Percentiles rank a stretch among this genome's conserved stretches.
Evolutionary conservation across 495 filamentous ascomycete genomes (phyloP).

Genomic region (Lepraria neglecta): DNA sequence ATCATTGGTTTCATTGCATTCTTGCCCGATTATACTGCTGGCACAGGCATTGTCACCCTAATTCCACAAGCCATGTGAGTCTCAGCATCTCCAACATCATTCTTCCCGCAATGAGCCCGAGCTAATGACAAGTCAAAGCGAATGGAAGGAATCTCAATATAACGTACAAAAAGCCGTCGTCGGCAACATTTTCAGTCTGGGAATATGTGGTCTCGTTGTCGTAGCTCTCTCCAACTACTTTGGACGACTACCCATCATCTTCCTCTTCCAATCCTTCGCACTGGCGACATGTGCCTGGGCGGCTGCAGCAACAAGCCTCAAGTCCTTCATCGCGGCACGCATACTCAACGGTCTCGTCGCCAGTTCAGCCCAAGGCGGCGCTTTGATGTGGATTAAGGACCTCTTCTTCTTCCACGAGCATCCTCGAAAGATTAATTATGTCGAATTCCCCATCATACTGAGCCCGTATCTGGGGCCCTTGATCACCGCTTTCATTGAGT

Average conservation of each 20-base stretch:
- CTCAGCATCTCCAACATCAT: no score
- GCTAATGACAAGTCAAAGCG: constrained; percentile 16
- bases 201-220: constrained; percentile 49
- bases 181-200: constrained; percentile 55
- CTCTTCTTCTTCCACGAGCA: constrained; percentile 63
- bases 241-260: constrained; percentile 54
- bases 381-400: constrained; percentile 59
- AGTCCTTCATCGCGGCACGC: constrained; percentile 52
- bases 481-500: constrained; percentile 52
- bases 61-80: constrained; percentile 45
- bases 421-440: constrained; percentile 56
- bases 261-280: constrained; percentile 49
- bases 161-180: constrained; percentile 50
- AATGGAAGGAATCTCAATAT: constrained; percentile 35
- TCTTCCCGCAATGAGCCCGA: background rate
- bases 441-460: constrained; percentile 47
- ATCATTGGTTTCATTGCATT: constrained; percentile 50
- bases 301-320: constrained; percentile 46
- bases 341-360: constrained; percentile 60
- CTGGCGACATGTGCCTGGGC: constrained; percentile 49
- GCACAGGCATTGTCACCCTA: constrained; percentile 49
- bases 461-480: constrained; percentile 57
- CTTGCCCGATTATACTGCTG: constrained; percentile 52
- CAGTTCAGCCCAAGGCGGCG: constrained; percentile 50
- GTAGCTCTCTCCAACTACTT: constrained; percentile 52